phyloP scores from a whole-genome alignment of 1,284 basidiomycete species.

The Cutaneotrichosporon sp. region DNA sequence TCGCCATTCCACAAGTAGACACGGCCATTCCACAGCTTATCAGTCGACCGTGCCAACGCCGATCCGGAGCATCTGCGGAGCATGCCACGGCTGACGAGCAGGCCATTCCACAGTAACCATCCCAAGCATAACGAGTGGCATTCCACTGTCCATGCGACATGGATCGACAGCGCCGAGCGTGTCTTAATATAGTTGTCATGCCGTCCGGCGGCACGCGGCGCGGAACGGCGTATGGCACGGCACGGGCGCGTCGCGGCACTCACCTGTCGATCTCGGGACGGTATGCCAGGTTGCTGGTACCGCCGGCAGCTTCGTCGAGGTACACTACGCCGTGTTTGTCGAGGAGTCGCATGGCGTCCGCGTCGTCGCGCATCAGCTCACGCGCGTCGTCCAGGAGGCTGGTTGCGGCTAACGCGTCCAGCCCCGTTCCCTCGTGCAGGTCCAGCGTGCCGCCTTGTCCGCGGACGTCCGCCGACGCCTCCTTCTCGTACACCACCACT shows the following conservation, averaged over 20 bases:
- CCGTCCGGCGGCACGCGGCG: no score
- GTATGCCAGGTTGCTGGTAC: background rate
- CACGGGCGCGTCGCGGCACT: conserved; percentile 4
- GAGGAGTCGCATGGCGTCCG: conserved; percentile 18
- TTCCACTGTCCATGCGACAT: no score
- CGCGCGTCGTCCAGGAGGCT: conserved; percentile 32
- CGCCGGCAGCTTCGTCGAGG: conserved; percentile 15
- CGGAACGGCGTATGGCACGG: no score
- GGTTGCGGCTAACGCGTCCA: conserved; percentile 32
- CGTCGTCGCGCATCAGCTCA: conserved; percentile 10
- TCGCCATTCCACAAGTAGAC: no score
- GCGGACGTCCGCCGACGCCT: conserved; percentile 35
- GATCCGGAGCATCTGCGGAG: background rate
- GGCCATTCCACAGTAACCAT: background rate
- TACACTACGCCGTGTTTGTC: conserved; percentile 16
- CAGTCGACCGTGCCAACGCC: background rate
- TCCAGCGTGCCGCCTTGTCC: conserved; percentile 50
- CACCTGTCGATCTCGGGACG: conserved; percentile 33
- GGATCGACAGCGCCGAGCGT: no score
- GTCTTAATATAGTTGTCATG: no score
- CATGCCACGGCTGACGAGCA: background rate
- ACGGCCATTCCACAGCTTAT: background rate
- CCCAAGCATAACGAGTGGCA: no score
- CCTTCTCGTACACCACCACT: conserved; percentile 45
- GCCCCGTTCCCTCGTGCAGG: conserved; percentile 46